Conservation (phyloP, 495 filamentous ascomycete genomes). For the Rostrohypoxylon terebratum region DNA sequence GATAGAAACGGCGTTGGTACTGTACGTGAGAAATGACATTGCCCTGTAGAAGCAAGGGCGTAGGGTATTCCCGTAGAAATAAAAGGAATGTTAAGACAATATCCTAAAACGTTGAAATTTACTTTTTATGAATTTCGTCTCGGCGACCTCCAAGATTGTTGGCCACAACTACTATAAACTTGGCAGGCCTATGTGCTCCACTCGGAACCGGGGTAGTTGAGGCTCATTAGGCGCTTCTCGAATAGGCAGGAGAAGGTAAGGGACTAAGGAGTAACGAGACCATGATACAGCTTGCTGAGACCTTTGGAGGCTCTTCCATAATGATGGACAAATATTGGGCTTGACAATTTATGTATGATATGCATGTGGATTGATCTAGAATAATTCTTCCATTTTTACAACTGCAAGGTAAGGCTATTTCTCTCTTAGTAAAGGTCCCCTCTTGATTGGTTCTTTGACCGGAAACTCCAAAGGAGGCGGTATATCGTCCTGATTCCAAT, state of each 20-base stretch:
- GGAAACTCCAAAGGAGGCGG: conserved; percentile 50
- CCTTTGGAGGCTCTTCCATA: neutral
- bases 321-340: neutral
- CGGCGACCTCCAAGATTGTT: neutral
- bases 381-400: neutral
- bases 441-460: conserved; percentile 55
- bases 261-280: neutral
- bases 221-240: too few species aligned
- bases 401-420: conserved; percentile 19
- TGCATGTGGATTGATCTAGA: neutral
- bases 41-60: neutral
- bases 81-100: neutral
- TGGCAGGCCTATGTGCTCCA: too few species aligned
- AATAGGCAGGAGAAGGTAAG: neutral
- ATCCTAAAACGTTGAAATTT: neutral
- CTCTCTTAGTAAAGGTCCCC: conserved; percentile 52
- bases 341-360: neutral
- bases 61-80: conserved; percentile 22
- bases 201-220: too few species aligned
- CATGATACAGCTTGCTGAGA: too few species aligned
- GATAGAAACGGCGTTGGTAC: conserved; percentile 17
- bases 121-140: neutral
- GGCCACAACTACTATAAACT: too few species aligned
- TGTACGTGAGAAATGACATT: neutral
- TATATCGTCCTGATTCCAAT: conserved; percentile 54